Percentiles rank a stretch among this genome's conserved stretches.
Evolutionary conservation across 2,329 filamentous ascomycete species (phyloP).

Genomic region (Fusarium sp.): DNA sequence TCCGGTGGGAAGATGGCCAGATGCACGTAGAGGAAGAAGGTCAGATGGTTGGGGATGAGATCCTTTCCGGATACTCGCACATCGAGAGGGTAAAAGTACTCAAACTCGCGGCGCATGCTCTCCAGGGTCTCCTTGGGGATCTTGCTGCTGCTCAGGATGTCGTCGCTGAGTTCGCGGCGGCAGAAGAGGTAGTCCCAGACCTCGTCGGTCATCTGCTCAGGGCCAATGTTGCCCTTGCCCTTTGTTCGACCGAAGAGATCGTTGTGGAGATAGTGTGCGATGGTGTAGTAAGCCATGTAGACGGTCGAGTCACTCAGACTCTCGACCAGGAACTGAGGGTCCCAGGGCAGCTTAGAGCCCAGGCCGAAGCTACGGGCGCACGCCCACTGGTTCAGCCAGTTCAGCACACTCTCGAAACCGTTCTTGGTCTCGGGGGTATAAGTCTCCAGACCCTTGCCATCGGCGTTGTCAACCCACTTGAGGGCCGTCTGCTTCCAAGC

Average conservation of each 20-base stretch:
- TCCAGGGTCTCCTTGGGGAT: conserved; percentile 81
- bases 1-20: conserved; percentile 87
- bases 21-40: conserved; percentile 95
- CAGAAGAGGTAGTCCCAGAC: conserved; percentile 97
- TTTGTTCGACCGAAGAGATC: conserved; percentile 86
- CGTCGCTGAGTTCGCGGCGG: conserved; percentile 76
- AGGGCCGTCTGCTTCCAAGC: conserved; percentile 84
- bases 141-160: conserved; percentile 72
- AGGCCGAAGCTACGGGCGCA: conserved; percentile 92
- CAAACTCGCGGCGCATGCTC: conserved; percentile 89
- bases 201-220: conserved; percentile 92
- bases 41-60: conserved; percentile 92
- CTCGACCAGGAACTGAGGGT: conserved; percentile 90
- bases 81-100: conserved; percentile 97
- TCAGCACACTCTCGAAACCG: conserved; percentile 85
- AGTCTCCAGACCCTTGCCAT: conserved; percentile 79
- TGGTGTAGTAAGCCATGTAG: conserved; percentile 87
- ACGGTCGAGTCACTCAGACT: conserved; percentile 91
- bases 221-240: conserved; percentile 75
- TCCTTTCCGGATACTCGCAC: conserved; percentile 92
- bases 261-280: conserved; percentile 77
- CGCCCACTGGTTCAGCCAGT: conserved; percentile 97
- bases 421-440: conserved; percentile 83
- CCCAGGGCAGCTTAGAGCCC: conserved; percentile 95
- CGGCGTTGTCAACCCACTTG: conserved; percentile 76